Conservation (phyloP, 768 basidiomycete genomes). For the Russula lepida region DNA sequence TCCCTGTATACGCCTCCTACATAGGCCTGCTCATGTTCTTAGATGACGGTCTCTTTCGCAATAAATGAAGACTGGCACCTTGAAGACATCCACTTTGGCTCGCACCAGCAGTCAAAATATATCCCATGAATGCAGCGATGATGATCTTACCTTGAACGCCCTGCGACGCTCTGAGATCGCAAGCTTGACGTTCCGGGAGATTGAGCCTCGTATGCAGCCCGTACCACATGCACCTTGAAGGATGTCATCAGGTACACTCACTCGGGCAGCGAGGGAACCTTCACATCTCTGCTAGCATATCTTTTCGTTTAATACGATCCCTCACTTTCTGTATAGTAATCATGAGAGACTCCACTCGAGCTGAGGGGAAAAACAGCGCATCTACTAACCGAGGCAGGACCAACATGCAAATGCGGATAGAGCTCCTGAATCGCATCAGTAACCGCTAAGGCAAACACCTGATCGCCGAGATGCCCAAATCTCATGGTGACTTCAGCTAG, state of each 20-base stretch:
- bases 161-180: not conserved
- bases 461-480: slow-evolving; percentile 7
- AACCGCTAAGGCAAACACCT: not conserved
- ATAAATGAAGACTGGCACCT: not conserved
- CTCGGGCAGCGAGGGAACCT: not conserved
- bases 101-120: not conserved
- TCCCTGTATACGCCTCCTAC: slow-evolving; percentile 13
- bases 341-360: not conserved
- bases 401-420: not conserved
- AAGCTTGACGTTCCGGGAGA: not conserved
- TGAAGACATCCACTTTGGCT: slow-evolving; percentile 10
- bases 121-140: not conserved
- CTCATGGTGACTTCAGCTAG: not conserved
- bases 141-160: not conserved
- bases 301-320: not conserved
- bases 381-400: slow-evolving; percentile 4
- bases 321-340: not conserved
- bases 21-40: slow-evolving; percentile 2
- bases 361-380: not conserved
- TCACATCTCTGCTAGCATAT: slow-evolving; percentile 3
- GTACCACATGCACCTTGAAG: not conserved
- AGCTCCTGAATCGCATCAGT: slow-evolving; percentile 6
- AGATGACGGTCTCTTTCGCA: not conserved
- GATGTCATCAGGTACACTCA: not conserved
- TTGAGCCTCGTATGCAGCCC: not conserved